phyloP scores from a whole-genome alignment of 441 rosid species.

The Flueggea neowawraea region DNA sequence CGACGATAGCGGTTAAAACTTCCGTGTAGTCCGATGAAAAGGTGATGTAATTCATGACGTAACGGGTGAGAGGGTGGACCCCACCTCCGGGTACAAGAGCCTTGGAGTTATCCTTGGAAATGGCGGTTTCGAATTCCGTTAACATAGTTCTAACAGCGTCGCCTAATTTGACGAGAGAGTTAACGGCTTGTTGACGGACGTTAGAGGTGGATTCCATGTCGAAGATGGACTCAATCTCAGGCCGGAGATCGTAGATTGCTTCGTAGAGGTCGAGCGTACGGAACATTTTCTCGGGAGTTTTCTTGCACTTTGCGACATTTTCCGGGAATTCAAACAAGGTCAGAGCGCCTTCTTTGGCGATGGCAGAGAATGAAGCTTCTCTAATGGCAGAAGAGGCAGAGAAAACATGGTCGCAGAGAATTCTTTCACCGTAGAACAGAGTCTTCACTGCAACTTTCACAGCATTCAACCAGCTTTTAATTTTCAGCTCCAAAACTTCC shows the following conservation, averaged over 20 bases:
- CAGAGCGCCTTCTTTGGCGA: slow-evolving; percentile 52
- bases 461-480: slow-evolving; percentile 52
- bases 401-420: slow-evolving; percentile 69
- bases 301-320: slow-evolving; percentile 53
- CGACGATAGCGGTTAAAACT: slow-evolving; percentile 43
- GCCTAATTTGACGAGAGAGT: slow-evolving; percentile 47
- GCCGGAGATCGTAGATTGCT: slow-evolving; percentile 45
- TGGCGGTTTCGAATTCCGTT: slow-evolving; percentile 55
- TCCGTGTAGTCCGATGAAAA: slow-evolving; percentile 69
- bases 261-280: slow-evolving; percentile 70
- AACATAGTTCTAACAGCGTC: slow-evolving; percentile 54
- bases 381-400: slow-evolving; percentile 36
- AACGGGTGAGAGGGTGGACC: slow-evolving; percentile 74
- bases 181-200: slow-evolving; percentile 46
- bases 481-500: slow-evolving; percentile 52
- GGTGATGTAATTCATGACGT: slow-evolving; percentile 74
- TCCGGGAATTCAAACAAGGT: slow-evolving; percentile 60
- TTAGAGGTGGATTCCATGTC: slow-evolving; percentile 43
- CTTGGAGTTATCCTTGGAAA: slow-evolving; percentile 62
- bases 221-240: slow-evolving; percentile 62
- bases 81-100: slow-evolving; percentile 60
- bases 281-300: slow-evolving; percentile 73
- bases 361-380: slow-evolving; percentile 59
- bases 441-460: slow-evolving; percentile 42
- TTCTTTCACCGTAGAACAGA: slow-evolving; percentile 59